Percentiles rank a stretch among this genome's conserved stretches.
These are phyloP conservation scores for Penicillium parvum DNA, from an alignment of 495 filamentous ascomycete genomes.

Conservation along the genomic window DNA sequence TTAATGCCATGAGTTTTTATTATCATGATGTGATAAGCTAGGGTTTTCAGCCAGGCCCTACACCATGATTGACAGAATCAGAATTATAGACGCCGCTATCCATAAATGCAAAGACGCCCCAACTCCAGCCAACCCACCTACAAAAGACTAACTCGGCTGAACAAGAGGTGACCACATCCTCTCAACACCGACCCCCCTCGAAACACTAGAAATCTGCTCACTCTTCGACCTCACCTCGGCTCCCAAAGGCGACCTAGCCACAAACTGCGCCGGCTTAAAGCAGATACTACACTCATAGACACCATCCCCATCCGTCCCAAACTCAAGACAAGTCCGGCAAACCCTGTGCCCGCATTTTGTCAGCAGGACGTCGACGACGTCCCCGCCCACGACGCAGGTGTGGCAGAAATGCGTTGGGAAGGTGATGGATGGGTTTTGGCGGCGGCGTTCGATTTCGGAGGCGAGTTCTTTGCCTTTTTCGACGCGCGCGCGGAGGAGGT, in stretches of 20 bases:
- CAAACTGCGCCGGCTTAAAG: conserved; percentile 14
- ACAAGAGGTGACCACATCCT: too few species aligned
- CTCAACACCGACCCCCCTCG: too few species aligned
- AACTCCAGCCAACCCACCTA: too few species aligned
- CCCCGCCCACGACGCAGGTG: conserved; percentile 20
- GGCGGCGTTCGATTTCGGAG: conserved; percentile 23
- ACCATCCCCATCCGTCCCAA: conserved; percentile 10
- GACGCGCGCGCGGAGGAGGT: conserved; percentile 21
- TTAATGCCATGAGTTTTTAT: background rate
- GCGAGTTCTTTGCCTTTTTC: conserved; percentile 29
- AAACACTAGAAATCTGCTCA: conserved; percentile 3
- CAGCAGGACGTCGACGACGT: conserved; percentile 14
- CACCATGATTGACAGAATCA: too few species aligned
- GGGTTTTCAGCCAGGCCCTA: too few species aligned
- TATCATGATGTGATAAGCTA: too few species aligned
- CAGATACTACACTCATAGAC: conserved; percentile 26
- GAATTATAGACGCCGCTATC: too few species aligned
- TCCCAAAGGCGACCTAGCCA: conserved; percentile 8
- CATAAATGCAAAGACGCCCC: too few species aligned
- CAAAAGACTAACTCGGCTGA: too few species aligned
- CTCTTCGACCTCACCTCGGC: background rate
- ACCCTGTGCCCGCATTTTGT: conserved; percentile 26
- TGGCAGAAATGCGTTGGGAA: conserved; percentile 29
- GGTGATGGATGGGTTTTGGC: conserved; percentile 3
- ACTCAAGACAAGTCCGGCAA: conserved; percentile 24